Evolutionary conservation across 495 filamentous ascomycete species (phyloP).

Genomic region (Pyronema domesticum): DNA sequence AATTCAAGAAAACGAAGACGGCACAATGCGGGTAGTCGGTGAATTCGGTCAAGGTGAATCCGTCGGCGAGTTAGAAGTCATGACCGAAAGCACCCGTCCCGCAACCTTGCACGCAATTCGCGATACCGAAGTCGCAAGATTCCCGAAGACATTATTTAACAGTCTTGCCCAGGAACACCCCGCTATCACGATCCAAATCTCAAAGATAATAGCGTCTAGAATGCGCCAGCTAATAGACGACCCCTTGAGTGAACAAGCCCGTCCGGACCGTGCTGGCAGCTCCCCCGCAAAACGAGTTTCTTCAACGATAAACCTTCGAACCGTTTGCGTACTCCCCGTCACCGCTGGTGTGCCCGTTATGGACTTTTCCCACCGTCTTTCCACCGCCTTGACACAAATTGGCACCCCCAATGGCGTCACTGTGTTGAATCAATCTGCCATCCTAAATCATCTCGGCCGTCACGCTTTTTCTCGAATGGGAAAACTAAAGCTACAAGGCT

Average conservation of each 20-base stretch:
- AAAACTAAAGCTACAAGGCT: conserved; percentile 87
- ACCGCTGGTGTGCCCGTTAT: conserved; percentile 83
- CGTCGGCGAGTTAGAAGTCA: conserved; percentile 88
- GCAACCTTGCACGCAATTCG: conserved; percentile 89
- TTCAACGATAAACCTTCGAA: conserved; percentile 80
- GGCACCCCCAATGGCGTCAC: conserved; percentile 78
- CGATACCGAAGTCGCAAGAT: conserved; percentile 89
- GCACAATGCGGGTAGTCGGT: conserved; percentile 71
- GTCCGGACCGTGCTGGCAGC: conserved; percentile 19
- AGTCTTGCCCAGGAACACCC: conserved; percentile 92
- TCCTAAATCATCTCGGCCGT: conserved; percentile 80
- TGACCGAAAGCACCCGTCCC: conserved; percentile 79
- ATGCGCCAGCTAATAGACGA: conserved; percentile 81
- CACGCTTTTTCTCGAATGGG: conserved; percentile 97
- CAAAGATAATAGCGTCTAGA: conserved; percentile 88
- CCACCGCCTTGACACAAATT: conserved; percentile 73
- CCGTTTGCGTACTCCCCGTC: conserved; percentile 79
- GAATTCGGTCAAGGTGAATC: conserved; percentile 96
- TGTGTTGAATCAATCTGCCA: conserved; percentile 79
- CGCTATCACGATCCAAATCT: conserved; percentile 96
- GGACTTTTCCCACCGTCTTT: conserved; percentile 80
- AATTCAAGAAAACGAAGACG: conserved; percentile 58
- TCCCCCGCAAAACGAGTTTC: conserved; percentile 49
- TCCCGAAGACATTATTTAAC: conserved; percentile 91
- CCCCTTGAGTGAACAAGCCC: conserved; percentile 46